Evolutionary conservation across 805 yeast genomes (phyloP), one percentile per base, ranked within the genome.

Genomic region (Starmerella tilneyi): DNA sequence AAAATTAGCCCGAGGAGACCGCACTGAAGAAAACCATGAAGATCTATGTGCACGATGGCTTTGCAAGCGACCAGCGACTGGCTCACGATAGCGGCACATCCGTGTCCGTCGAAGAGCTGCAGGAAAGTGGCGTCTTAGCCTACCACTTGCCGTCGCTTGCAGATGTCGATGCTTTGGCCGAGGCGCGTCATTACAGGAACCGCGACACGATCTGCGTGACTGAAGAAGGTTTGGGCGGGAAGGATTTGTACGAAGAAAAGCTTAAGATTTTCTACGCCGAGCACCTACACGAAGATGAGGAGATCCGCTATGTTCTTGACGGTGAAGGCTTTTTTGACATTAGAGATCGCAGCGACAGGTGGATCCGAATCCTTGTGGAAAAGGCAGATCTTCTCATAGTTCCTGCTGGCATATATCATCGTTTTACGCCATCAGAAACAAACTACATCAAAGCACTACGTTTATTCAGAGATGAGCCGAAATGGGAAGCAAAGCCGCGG

Each of bases 271-370:
- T 88, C 63, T 84, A 78, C 66, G 68, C 73, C 38, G 96, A 89
- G 59, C 98, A 89, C 63, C 70, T 85, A 44, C 98, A 89, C 61
- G 97, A 89, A 61, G 98, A 89, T 61, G 98, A 89, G 65, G 98
- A 89, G 67, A 89, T 89, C 60, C 70, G 98, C 53, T 89, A 86
- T 64, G 76, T 86, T 43, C 59, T 81, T 16, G 94, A 81, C 22
- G 98, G 98, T 9, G 81, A 78, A 45, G 97, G 98, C 0, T 89
- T 73, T 64, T 89, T 89, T 59, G 97, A 89, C 59, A 84, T 89
- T 7, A 72, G 95, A 53, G 80, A 76, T 56, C 58, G 66, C 23
- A 59, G 71, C 11, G 73, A 72, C 45, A 61, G 68, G 45, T 89
- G 98, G 98, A 71, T 89, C 45, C 74, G 97, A 48, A 72, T 80